Evolutionary conservation across 306 rosid species (phyloP).

Genomic region (Ziziphus jujuba): DNA sequence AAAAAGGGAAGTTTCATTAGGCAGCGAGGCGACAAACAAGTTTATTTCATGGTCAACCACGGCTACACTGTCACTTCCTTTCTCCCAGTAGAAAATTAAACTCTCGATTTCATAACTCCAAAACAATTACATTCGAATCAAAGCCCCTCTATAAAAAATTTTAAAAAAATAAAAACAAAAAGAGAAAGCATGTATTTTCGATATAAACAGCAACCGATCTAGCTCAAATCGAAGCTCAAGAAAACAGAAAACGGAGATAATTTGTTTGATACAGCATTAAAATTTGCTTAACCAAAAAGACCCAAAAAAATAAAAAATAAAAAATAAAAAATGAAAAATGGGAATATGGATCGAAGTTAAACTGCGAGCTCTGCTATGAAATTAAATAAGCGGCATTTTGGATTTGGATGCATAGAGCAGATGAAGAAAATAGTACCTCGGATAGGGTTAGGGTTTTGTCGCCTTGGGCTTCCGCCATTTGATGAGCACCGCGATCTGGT

Average conservation of each 20-base stretch:
- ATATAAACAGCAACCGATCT: neutral
- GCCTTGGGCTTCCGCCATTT: conserved; percentile 67
- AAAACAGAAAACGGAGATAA: conserved; percentile 13
- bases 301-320: no score
- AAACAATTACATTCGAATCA: neutral
- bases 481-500: conserved; percentile 35
- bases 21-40: neutral
- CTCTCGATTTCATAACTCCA: neutral
- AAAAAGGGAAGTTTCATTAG: neutral
- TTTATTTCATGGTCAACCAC: neutral
- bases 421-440: conserved; percentile 44
- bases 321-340: neutral
- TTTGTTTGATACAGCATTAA: neutral
- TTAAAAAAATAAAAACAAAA: neutral
- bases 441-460: conserved; percentile 54
- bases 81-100: neutral
- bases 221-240: neutral
- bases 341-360: conserved; percentile 8
- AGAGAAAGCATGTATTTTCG: no score
- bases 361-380: neutral
- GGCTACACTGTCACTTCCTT: neutral
- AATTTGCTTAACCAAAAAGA: neutral
- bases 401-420: neutral
- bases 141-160: neutral
- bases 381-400: neutral